phyloP scores from a whole-genome alignment of 2,329 filamentous ascomycete genomes.

The Magnaporthiopsis poae region DNA sequence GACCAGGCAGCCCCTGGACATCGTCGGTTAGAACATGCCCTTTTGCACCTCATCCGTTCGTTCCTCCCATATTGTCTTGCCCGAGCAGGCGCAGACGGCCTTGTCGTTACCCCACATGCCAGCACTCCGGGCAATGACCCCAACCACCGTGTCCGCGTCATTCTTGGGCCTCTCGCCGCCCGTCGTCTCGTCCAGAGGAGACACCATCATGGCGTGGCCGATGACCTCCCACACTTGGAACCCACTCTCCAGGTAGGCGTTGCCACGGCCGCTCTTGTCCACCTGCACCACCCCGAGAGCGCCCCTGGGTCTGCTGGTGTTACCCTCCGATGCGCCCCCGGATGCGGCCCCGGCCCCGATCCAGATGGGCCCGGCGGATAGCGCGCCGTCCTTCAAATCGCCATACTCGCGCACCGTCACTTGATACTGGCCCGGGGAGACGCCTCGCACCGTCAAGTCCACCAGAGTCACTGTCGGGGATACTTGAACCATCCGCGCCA shows the following conservation, averaged over 20 bases:
- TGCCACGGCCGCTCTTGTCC: conserved; percentile 63
- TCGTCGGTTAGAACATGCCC: conserved; percentile 62
- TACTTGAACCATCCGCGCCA: conserved; percentile 91
- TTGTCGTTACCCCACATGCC: conserved; percentile 99
- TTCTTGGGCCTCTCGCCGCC: conserved; percentile 56
- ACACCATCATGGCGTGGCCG: conserved; percentile 81
- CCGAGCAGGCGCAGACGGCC: conserved; percentile 93
- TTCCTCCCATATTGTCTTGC: conserved; percentile 97
- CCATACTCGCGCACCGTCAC: conserved; percentile 79
- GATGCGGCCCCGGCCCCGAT: conserved; percentile 31
- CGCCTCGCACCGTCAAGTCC: conserved; percentile 76
- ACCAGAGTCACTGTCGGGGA: conserved; percentile 67
- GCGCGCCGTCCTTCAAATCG: conserved; percentile 74
- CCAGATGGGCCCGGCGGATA: conserved; percentile 78
- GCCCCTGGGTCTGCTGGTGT: conserved; percentile 31
- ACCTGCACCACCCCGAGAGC: conserved; percentile 68
- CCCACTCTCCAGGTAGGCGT: conserved; percentile 68
- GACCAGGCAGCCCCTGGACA: background rate
- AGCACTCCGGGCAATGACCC: conserved; percentile 87
- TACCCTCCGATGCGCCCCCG: background rate
- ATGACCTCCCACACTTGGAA: conserved; percentile 95
- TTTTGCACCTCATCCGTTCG: conserved; percentile 77
- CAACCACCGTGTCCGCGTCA: conserved; percentile 76
- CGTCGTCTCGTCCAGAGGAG: conserved; percentile 47
- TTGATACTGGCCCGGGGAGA: conserved; percentile 70